These are phyloP conservation scores for Russula sp. DNA, from an alignment of 768 basidiomycete species.

Conservation along the genomic window DNA sequence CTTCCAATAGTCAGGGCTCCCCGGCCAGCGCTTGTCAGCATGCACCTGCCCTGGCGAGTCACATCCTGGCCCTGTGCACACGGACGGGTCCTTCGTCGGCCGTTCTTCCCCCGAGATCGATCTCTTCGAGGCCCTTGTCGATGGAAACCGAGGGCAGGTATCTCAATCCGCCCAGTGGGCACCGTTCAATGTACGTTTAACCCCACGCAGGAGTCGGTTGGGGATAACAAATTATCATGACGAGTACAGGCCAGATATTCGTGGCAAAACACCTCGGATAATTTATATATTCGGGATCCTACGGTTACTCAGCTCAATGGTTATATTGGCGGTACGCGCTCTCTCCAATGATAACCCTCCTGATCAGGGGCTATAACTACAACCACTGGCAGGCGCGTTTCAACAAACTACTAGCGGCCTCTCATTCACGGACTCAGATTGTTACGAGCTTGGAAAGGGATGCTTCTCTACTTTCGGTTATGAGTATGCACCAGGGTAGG, in stretches of 20 bases:
- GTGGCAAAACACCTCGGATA: constrained; percentile 57
- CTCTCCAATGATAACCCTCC: background rate
- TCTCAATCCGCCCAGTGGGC: constrained; percentile 85
- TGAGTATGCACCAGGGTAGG: constrained; percentile 60
- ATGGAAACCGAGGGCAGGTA: constrained; percentile 48
- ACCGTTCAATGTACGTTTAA: constrained; percentile 32
- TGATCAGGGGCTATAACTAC: background rate
- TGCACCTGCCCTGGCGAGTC: constrained; percentile 85
- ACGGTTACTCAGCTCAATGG: constrained; percentile 52
- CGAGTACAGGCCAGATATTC: constrained; percentile 61
- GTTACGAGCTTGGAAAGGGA: constrained; percentile 56
- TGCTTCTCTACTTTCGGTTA: constrained; percentile 79
- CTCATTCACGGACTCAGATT: constrained; percentile 56
- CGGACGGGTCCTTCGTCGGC: constrained; percentile 71
- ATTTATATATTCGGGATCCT: constrained; percentile 52
- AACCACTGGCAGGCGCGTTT: constrained; percentile 27
- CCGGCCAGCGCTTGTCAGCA: constrained; percentile 77
- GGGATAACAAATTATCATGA: background rate
- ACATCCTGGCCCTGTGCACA: constrained; percentile 80
- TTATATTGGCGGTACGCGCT: constrained; percentile 52
- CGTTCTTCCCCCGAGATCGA: constrained; percentile 88
- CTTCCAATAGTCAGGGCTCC: constrained; percentile 50
- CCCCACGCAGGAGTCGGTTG: background rate
- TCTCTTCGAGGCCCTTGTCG: constrained; percentile 77
- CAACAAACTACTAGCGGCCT: constrained; percentile 81